These are phyloP conservation scores for Raffaelea albimanens DNA, from an alignment of 2,329 filamentous ascomycete genomes.

Conservation along the genomic window DNA sequence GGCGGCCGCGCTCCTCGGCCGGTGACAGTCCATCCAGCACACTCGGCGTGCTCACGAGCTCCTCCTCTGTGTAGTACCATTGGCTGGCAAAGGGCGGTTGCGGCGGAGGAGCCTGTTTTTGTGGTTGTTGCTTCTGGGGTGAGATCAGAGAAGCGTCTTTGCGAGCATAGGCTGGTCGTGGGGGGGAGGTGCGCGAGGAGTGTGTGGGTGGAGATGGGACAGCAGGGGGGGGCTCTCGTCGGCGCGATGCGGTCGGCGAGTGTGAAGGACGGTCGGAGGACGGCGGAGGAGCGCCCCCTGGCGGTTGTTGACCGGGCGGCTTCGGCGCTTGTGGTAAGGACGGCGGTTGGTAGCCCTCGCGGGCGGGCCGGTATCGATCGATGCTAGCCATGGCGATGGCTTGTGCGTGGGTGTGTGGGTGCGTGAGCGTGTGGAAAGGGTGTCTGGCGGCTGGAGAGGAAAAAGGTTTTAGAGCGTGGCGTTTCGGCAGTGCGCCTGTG, in stretches of 20 bases:
- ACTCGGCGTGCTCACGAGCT: slow-evolving; percentile 74
- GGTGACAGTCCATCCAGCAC: slow-evolving; percentile 71
- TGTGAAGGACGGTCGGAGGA: slow-evolving; percentile 34
- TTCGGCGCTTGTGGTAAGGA: slow-evolving; percentile 26
- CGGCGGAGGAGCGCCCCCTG: no score
- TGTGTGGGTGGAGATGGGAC: slow-evolving; percentile 52
- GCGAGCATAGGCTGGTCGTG: slow-evolving; percentile 24
- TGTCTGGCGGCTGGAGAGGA: not conserved
- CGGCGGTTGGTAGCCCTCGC: slow-evolving; percentile 49
- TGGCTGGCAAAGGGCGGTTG: slow-evolving; percentile 40
- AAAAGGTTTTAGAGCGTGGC: no score
- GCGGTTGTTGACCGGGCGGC: not conserved
- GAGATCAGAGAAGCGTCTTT: slow-evolving; percentile 6
- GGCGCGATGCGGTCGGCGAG: slow-evolving; percentile 32
- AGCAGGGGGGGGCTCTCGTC: slow-evolving; percentile 49
- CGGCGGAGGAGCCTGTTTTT: not conserved
- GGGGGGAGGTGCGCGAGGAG: slow-evolving; percentile 45
- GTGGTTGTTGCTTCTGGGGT: not conserved
- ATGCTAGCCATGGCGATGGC: slow-evolving; percentile 43
- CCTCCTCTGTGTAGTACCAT: slow-evolving; percentile 83
- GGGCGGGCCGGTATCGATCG: slow-evolving; percentile 47
- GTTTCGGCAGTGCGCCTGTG: no score
- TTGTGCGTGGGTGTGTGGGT: not conserved
- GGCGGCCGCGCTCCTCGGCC: slow-evolving; percentile 67
- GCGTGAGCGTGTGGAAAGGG: not conserved